Evolutionary conservation across 208 protist species (phyloP).

Genomic region (Leptomonas pyrrhocoris): DNA sequence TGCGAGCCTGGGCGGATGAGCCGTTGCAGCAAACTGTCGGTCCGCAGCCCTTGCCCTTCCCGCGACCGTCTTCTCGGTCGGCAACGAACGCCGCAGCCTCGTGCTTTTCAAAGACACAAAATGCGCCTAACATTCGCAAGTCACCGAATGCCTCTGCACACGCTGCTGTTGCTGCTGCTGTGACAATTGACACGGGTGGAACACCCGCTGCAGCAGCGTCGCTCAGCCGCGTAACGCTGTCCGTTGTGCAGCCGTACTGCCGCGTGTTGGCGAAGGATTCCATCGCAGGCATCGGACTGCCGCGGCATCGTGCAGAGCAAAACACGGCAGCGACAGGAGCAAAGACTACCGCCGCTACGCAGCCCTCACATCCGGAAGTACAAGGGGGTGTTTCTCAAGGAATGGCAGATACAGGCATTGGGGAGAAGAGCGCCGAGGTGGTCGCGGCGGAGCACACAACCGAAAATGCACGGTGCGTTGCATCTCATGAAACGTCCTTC

Average conservation of each 20-base stretch:
- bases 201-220: too few species aligned
- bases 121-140: too few species aligned
- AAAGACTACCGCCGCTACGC: background rate
- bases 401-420: too few species aligned
- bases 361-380: background rate
- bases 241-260: conserved; percentile 10
- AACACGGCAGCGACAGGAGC: background rate
- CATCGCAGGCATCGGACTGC: conserved; percentile 16
- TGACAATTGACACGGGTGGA: too few species aligned
- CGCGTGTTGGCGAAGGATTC: conserved; percentile 21
- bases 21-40: conserved; percentile 2
- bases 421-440: background rate
- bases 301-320: background rate
- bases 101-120: too few species aligned
- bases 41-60: background rate
- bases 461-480: too few species aligned
- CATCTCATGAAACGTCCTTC: background rate
- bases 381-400: background rate
- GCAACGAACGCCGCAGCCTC: background rate
- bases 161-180: too few species aligned
- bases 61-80: background rate
- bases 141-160: too few species aligned
- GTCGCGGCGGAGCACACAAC: background rate
- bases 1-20: conserved; percentile 27
- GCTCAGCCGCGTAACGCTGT: background rate